Conservation (phyloP, 192 early-diverging fungal species). For the Phycomyces nitens region DNA sequence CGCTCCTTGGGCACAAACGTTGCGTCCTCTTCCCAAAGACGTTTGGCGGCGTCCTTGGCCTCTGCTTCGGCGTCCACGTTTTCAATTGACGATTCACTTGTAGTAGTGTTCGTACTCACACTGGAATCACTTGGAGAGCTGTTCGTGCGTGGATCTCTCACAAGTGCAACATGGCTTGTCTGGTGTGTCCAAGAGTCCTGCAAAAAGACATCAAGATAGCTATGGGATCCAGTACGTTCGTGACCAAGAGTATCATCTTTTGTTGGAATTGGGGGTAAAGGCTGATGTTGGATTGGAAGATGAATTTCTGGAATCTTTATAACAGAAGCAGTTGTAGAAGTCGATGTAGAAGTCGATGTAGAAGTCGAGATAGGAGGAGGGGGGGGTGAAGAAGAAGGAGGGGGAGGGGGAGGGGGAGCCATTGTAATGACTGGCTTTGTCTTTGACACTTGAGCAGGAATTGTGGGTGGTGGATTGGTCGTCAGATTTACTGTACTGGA, state of each 20-base stretch:
- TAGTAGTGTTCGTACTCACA: neutral
- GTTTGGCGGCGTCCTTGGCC: slow-evolving; percentile 18
- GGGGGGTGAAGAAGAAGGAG: neutral
- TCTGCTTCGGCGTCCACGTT: neutral
- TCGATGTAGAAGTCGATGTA: neutral
- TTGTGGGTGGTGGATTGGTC: neutral
- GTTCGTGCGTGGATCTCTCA: neutral
- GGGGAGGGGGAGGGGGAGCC: neutral
- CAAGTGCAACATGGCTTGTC: neutral
- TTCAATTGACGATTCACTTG: slow-evolving; percentile 6
- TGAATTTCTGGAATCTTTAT: neutral
- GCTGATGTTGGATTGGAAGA: neutral
- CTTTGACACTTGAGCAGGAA: neutral
- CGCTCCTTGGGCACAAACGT: slow-evolving; percentile 38
- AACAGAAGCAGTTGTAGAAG: neutral
- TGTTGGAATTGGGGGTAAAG: slow-evolving; percentile 11
- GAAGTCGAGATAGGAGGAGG: neutral
- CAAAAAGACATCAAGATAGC: neutral
- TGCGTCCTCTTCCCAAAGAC: slow-evolving; percentile 42
- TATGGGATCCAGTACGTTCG: too few species aligned
- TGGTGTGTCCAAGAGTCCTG: neutral
- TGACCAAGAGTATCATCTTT: too few species aligned
- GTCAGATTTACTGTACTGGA: neutral
- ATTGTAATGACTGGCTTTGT: neutral
- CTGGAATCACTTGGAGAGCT: neutral